Base-by-base conservation (phyloP, 495 filamentous ascomycete species). In the Aspergillus coremiiformis region DNA sequence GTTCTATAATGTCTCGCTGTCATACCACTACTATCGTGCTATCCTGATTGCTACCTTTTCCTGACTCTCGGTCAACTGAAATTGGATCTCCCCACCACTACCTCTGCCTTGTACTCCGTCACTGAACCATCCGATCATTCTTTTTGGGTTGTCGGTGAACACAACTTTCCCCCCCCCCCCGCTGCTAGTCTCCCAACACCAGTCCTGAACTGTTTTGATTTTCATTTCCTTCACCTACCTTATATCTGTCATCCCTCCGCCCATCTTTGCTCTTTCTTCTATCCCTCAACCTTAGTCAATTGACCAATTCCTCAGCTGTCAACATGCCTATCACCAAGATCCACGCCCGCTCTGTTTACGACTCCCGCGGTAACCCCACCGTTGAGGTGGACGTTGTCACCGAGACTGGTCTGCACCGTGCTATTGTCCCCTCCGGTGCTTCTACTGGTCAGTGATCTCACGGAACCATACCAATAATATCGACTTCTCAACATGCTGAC, bases 291-390 rank as follows among this genome's bases (percentile, higher is more conserved):
- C 49, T 39, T 30, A 58, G 52, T 51, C 24, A 24, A 65, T 53
- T 62, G 48, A 59, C 47, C 45, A 17, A 17, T 33, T 20, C 35
- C 3, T 59, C 60, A 71, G 69, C 55, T 58, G 55, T 56, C 70
- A 89, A 62, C 52, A 99, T 97, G 94, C 77, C 85, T 66, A 97
- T 99, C 80, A 83, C 86, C 69, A 96, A 96, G 83, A 87, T 99
- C 73, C 90, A 97, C 83, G 94, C 93, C 66, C 92, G 94, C 66
- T 89, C 84, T 59, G 90, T 99, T 77, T 99, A 99, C 81, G 94
- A 99, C 84, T 97, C 93, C 70, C 94, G 94, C 68, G 94, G 93
- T 68, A 97, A 95, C 80, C 89, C 90, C 59, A 95, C 90, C 69
- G 89, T 92, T 64, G 86, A 89, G 76, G 94, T 97, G 59, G 94